phyloP scores from a whole-genome alignment of 495 filamentous ascomycete species.

The Penicillium soppii region DNA sequence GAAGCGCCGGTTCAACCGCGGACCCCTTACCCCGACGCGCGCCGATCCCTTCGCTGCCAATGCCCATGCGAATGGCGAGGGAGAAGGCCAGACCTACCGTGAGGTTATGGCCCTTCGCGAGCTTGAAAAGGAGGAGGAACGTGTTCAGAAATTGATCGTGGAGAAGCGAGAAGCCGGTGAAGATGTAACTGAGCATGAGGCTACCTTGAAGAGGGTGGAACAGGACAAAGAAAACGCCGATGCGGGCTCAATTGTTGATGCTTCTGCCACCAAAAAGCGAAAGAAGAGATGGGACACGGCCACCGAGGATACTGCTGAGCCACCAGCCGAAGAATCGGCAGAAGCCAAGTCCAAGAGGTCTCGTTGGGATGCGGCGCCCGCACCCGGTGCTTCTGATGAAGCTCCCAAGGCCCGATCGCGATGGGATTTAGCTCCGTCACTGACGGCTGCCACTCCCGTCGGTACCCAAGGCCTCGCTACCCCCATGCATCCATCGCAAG shows the following conservation, averaged over 20 bases:
- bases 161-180: conserved; percentile 70
- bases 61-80: conserved; percentile 62
- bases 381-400: conserved; percentile 54
- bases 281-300: conserved; percentile 94
- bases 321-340: conserved; percentile 44
- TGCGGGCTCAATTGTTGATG: conserved; percentile 64
- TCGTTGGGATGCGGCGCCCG: conserved; percentile 87
- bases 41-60: conserved; percentile 86
- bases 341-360: conserved; percentile 72
- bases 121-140: conserved; percentile 90
- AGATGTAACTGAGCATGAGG: conserved; percentile 60
- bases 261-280: conserved; percentile 67
- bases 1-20: conserved; percentile 87
- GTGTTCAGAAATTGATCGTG: conserved; percentile 76
- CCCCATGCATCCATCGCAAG: conserved; percentile 79
- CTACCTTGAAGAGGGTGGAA: conserved; percentile 66
- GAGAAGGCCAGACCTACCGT: conserved; percentile 76
- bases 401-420: conserved; percentile 69
- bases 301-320: conserved; percentile 44
- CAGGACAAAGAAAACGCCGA: conserved; percentile 71
- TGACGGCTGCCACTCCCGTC: conserved; percentile 69
- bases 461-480: conserved; percentile 80
- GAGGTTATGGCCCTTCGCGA: conserved; percentile 91
- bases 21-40: conserved; percentile 75
- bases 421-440: conserved; percentile 82